Percentiles rank a stretch among this genome's conserved stretches.
Evolutionary conservation across 345 rosid genomes (phyloP).

Genomic region (Cardamine chenopodiifolia): DNA sequence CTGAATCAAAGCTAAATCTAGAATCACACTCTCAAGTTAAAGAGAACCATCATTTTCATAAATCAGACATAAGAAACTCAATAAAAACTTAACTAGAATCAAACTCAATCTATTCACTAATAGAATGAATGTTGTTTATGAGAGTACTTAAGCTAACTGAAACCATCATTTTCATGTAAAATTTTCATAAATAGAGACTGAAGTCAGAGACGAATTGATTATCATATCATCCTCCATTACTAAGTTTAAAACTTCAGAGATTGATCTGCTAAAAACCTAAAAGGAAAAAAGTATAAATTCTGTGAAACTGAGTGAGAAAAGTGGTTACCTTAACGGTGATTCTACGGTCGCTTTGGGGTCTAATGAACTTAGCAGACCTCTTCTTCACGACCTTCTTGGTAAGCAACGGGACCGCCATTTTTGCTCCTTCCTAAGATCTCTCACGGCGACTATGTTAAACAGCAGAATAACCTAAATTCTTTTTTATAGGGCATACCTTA

Average conservation of each 20-base stretch:
- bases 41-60: background rate
- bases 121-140: background rate
- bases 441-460: conserved; percentile 26
- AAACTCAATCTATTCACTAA: no score
- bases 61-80: background rate
- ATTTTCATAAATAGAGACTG: background rate
- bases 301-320: background rate
- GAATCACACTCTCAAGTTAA: no score
- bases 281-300: background rate
- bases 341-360: conserved; percentile 82
- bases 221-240: conserved; percentile 44
- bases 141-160: background rate
- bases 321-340: conserved; percentile 68
- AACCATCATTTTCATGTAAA: background rate
- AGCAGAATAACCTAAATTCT: conserved; percentile 11
- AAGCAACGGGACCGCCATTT: conserved; percentile 78
- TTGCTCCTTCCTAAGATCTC: conserved; percentile 35
- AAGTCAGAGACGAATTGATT: conserved; percentile 45
- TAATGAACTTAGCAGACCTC: conserved; percentile 74
- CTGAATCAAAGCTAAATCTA: no score
- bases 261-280: background rate
- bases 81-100: background rate
- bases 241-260: background rate
- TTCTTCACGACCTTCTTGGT: conserved; percentile 81
- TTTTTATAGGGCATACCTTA: conserved; percentile 6